phyloP scores from a whole-genome alignment of 345 rosid species.

The Clarkia xantiana region DNA sequence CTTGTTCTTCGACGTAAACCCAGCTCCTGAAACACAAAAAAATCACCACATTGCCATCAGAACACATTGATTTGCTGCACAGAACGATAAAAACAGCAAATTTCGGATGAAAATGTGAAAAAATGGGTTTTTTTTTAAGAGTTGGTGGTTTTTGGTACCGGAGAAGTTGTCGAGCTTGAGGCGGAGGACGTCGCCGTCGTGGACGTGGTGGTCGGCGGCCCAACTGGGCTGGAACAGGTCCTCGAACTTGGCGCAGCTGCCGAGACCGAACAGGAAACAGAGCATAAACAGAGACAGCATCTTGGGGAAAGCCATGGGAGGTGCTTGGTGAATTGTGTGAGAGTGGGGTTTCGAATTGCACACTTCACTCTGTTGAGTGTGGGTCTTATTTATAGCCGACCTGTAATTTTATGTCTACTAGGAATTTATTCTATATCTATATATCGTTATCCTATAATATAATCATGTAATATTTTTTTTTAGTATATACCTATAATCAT shows the following conservation, averaged over 20 bases:
- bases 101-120: background rate
- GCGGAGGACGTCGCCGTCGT: slow-evolving; percentile 70
- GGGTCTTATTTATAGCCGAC: slow-evolving; percentile 3
- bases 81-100: background rate
- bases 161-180: slow-evolving; percentile 87
- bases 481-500: no score
- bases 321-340: background rate
- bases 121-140: background rate
- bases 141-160: slow-evolving; percentile 30
- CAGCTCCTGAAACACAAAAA: slow-evolving; percentile 51
- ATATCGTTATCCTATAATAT: no score
- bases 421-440: no score
- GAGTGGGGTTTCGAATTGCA: background rate
- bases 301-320: slow-evolving; percentile 2
- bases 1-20: slow-evolving; percentile 79
- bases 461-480: no score
- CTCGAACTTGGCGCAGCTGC: slow-evolving; percentile 41
- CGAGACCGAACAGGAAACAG: slow-evolving; percentile 23
- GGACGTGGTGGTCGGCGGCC: slow-evolving; percentile 67
- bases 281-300: slow-evolving; percentile 20
- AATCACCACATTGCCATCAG: background rate
- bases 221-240: slow-evolving; percentile 73
- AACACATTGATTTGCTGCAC: background rate
- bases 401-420: no score
- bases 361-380: background rate